Evolutionary conservation across 2,329 filamentous ascomycete genomes (phyloP).

Genomic region (Scleromitrula shiraiana): DNA sequence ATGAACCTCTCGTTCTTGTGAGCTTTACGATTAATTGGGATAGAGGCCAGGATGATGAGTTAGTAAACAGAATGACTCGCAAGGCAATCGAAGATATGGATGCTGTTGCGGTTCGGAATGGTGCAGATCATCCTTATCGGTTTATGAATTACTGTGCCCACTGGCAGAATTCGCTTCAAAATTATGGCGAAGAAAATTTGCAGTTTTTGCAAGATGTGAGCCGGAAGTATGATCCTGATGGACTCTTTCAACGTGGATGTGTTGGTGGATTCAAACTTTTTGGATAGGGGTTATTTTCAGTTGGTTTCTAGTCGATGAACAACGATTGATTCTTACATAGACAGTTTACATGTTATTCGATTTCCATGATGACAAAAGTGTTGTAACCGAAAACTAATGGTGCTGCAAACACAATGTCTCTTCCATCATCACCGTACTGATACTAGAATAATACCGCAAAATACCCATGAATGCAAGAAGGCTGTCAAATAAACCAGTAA

Average conservation of each 20-base stretch:
- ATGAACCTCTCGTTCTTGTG: slow-evolving; percentile 27
- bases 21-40: slow-evolving; percentile 31
- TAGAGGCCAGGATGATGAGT: slow-evolving; percentile 24
- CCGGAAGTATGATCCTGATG: slow-evolving; percentile 9
- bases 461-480: too few relatives aligned
- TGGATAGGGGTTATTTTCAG: too few relatives aligned
- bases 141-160: slow-evolving; percentile 28
- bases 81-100: slow-evolving; percentile 30
- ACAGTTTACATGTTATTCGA: too few relatives aligned
- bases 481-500: too few relatives aligned
- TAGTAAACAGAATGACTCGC: slow-evolving; percentile 23
- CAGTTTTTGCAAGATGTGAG: slow-evolving; percentile 10
- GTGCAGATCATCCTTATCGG: slow-evolving; percentile 21
- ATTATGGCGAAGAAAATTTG: slow-evolving; percentile 26
- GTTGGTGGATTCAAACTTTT: slow-evolving; percentile 9
- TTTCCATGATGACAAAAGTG: too few relatives aligned
- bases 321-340: too few relatives aligned
- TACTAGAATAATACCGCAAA: too few relatives aligned
- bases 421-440: too few relatives aligned
- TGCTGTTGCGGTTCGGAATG: slow-evolving; percentile 20
- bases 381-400: too few relatives aligned
- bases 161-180: slow-evolving; percentile 26
- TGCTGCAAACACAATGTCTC: too few relatives aligned
- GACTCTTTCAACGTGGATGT: slow-evolving; percentile 10
- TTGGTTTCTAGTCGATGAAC: too few relatives aligned